phyloP scores from a whole-genome alignment of 2,329 filamentous ascomycete genomes.

The Alternaria sp. region DNA sequence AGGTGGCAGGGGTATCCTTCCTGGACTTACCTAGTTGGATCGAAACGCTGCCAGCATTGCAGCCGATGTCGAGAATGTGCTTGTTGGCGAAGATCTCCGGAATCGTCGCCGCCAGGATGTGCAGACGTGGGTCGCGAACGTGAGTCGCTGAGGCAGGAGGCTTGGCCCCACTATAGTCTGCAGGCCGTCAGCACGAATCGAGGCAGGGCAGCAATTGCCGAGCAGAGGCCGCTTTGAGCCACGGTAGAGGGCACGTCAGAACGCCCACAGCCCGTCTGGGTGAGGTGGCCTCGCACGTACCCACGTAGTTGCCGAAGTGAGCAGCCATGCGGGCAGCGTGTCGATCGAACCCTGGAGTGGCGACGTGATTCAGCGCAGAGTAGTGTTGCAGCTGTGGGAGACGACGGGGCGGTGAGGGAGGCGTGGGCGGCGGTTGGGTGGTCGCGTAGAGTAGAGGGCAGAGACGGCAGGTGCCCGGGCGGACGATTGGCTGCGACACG shows the following conservation, averaged over 20 bases:
- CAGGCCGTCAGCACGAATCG: constrained; percentile 20
- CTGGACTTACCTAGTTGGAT: constrained; percentile 47
- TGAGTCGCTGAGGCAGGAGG: constrained; percentile 45
- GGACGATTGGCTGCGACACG: constrained; percentile 12
- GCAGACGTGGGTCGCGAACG: constrained; percentile 47
- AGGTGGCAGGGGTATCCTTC: constrained; percentile 28
- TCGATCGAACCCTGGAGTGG: constrained; percentile 31
- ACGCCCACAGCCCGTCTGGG: constrained; percentile 15
- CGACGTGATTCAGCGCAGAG: constrained; percentile 15
- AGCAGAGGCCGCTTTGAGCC: constrained; percentile 18
- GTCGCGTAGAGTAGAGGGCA: background rate
- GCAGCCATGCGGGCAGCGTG: constrained; percentile 37
- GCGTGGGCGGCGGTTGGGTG: constrained; percentile 3
- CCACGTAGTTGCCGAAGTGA: constrained; percentile 43
- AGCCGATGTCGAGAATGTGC: constrained; percentile 49
- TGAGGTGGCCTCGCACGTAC: constrained; percentile 18
- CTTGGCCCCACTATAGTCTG: constrained; percentile 49
- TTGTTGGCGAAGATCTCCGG: constrained; percentile 45
- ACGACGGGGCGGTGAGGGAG: background rate
- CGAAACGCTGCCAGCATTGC: constrained; percentile 48
- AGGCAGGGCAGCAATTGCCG: constrained; percentile 24
- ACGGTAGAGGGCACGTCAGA: constrained; percentile 4
- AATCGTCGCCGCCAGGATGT: constrained; percentile 39
- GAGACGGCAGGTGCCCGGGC: constrained; percentile 9
- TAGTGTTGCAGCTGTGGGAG: background rate